These are phyloP conservation scores for Nemania bipapillata DNA, from an alignment of 2,329 filamentous ascomycete species.

Conservation along the genomic window DNA sequence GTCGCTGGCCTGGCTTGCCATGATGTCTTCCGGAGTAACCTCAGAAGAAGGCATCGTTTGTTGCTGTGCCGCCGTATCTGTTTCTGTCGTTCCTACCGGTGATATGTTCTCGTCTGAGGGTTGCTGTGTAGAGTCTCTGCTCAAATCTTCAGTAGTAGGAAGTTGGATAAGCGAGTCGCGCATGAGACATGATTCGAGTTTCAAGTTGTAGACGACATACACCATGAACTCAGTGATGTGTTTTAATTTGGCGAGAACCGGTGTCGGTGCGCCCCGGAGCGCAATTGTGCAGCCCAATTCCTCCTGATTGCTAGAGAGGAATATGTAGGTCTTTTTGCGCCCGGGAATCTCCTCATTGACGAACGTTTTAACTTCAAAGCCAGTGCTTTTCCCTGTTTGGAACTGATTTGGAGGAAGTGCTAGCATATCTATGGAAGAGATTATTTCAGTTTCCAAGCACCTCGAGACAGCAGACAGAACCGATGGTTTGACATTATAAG, in stretches of 20 bases:
- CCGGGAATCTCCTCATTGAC: conserved; percentile 79
- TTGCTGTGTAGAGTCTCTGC: conserved; percentile 53
- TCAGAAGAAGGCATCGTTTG: conserved; percentile 41
- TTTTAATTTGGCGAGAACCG: conserved; percentile 81
- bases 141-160: conserved; percentile 68
- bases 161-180: conserved; percentile 90
- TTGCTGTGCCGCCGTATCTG: conserved; percentile 33
- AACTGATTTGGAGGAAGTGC: conserved; percentile 73
- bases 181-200: conserved; percentile 93
- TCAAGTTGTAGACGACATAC: conserved; percentile 97
- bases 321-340: conserved; percentile 93
- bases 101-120: conserved; percentile 53
- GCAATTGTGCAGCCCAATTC: conserved; percentile 95
- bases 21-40: conserved; percentile 40
- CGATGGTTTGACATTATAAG: conserved; percentile 95
- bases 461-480: conserved; percentile 94
- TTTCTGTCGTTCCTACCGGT: conserved; percentile 48
- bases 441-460: conserved; percentile 89
- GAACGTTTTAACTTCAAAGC: conserved; percentile 95
- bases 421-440: conserved; percentile 94
- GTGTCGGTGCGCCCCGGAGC: conserved; percentile 80
- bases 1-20: conserved; percentile 43
- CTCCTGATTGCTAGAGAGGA: conserved; percentile 87
- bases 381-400: conserved; percentile 81
- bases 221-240: conserved; percentile 98